phyloP scores from a whole-genome alignment of 768 basidiomycete species.

The Galerina sulciceps region DNA sequence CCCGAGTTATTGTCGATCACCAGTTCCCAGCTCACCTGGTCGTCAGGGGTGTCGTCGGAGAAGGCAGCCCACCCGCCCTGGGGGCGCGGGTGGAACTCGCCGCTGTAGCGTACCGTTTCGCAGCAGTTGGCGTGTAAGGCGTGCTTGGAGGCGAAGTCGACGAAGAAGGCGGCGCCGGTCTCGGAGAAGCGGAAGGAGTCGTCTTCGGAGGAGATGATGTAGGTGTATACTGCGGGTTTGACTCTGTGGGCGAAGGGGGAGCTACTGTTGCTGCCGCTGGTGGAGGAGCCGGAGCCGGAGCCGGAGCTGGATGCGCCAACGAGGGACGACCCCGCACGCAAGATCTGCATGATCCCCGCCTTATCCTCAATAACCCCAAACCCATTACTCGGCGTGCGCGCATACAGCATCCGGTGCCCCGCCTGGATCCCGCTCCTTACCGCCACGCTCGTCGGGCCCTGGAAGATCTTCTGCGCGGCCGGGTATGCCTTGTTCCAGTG shows the following conservation, averaged over 20 bases:
- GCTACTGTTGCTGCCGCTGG: neutral
- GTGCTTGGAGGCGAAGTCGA: constrained; percentile 87
- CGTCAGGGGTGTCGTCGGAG: constrained; percentile 55
- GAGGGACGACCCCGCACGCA: constrained; percentile 45
- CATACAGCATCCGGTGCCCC: constrained; percentile 76
- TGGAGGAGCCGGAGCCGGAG: neutral
- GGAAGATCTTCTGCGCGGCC: constrained; percentile 75
- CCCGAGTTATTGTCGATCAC: constrained; percentile 88
- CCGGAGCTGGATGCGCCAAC: neutral
- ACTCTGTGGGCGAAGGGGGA: constrained; percentile 45
- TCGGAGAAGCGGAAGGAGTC: constrained; percentile 83
- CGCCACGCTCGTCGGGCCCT: constrained; percentile 60
- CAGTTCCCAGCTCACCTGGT: constrained; percentile 73
- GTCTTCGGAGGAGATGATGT: constrained; percentile 77
- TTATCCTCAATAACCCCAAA: constrained; percentile 60
- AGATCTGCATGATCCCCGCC: constrained; percentile 53
- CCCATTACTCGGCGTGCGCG: constrained; percentile 61
- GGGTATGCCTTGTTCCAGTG: constrained; percentile 70
- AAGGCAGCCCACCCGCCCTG: constrained; percentile 71
- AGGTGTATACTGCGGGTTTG: constrained; percentile 86
- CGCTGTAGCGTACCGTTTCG: constrained; percentile 68
- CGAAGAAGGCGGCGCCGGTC: constrained; percentile 86
- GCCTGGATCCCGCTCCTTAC: constrained; percentile 73
- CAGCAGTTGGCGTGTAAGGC: constrained; percentile 81
- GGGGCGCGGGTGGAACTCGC: constrained; percentile 81